phyloP scores from a whole-genome alignment of 2,329 filamentous ascomycete species.

The Xylariaceae sp. region DNA sequence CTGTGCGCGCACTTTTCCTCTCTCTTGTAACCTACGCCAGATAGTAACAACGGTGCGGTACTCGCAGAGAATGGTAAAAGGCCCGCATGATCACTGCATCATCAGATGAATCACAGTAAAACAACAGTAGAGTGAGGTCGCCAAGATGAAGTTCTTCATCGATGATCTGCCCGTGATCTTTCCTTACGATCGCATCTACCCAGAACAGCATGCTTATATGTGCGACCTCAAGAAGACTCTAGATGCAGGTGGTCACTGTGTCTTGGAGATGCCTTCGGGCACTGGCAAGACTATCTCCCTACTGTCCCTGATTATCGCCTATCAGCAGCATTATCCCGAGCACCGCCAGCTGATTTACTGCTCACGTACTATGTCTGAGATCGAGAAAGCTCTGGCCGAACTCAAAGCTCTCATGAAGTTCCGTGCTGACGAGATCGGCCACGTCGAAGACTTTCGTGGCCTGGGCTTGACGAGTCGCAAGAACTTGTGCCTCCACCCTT shows the following conservation, averaged over 20 bases:
- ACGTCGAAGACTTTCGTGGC: constrained; percentile 88
- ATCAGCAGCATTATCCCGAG: constrained; percentile 90
- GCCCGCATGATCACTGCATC: no score
- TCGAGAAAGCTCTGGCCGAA: constrained; percentile 93
- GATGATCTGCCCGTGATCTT: constrained; percentile 48
- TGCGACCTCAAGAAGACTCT: constrained; percentile 83
- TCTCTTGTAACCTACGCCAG: no score
- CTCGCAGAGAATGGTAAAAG: no score
- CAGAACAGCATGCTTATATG: constrained; percentile 77
- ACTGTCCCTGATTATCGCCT: constrained; percentile 91
- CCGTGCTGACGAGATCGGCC: constrained; percentile 80
- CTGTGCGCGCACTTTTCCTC: no score
- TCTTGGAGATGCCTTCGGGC: constrained; percentile 97
- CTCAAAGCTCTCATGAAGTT: constrained; percentile 94
- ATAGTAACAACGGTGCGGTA: no score
- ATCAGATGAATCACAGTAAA: no score
- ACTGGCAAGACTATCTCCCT: constrained; percentile 97
- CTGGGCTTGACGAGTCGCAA: constrained; percentile 93
- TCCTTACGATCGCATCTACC: constrained; percentile 37
- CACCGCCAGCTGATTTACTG: constrained; percentile 97
- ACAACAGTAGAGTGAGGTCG: background rate
- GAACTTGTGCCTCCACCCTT: constrained; percentile 93
- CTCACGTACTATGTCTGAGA: constrained; percentile 99
- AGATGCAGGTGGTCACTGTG: constrained; percentile 90
- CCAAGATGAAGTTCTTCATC: constrained; percentile 74